phyloP scores from a whole-genome alignment of 106 monocot species.

The Vanilla planifolia region DNA sequence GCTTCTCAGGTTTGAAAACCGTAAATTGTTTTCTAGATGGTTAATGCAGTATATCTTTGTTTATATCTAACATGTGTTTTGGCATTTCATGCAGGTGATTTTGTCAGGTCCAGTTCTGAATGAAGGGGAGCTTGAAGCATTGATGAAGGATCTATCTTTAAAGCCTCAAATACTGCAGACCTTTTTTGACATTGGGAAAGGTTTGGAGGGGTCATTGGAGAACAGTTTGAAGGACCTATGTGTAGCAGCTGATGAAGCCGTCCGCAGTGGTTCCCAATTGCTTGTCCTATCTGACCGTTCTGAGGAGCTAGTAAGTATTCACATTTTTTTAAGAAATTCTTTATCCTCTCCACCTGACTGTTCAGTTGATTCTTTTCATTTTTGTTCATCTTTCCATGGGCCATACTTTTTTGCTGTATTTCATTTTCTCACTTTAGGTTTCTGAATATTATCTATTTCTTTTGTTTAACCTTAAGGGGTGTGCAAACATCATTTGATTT shows the following conservation, averaged over 20 bases:
- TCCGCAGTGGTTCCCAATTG: constrained; percentile 85
- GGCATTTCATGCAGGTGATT: constrained; percentile 46
- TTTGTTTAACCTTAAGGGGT: no score
- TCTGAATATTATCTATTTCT: no score
- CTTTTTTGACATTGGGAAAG: constrained; percentile 87
- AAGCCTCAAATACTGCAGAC: constrained; percentile 67
- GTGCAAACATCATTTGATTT: no score
- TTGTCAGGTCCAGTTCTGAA: constrained; percentile 83
- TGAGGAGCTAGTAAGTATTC: constrained; percentile 71
- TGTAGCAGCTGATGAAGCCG: constrained; percentile 93
- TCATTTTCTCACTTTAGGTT: neutral
- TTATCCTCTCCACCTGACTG: no score
- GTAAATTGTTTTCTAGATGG: neutral
- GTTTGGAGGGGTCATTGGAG: constrained; percentile 75
- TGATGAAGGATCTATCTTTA: constrained; percentile 64
- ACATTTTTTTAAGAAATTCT: neutral
- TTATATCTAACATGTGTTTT: neutral
- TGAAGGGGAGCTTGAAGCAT: constrained; percentile 91
- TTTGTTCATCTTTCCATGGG: no score
- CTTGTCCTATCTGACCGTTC: constrained; percentile 93
- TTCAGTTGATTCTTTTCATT: no score
- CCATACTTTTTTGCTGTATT: neutral
- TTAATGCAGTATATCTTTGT: neutral
- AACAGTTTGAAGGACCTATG: constrained; percentile 59
- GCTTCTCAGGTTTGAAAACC: constrained; percentile 68